These are phyloP conservation scores for Ophiocordyceps australis DNA, from an alignment of 2,329 filamentous ascomycete species.

Conservation along the genomic window DNA sequence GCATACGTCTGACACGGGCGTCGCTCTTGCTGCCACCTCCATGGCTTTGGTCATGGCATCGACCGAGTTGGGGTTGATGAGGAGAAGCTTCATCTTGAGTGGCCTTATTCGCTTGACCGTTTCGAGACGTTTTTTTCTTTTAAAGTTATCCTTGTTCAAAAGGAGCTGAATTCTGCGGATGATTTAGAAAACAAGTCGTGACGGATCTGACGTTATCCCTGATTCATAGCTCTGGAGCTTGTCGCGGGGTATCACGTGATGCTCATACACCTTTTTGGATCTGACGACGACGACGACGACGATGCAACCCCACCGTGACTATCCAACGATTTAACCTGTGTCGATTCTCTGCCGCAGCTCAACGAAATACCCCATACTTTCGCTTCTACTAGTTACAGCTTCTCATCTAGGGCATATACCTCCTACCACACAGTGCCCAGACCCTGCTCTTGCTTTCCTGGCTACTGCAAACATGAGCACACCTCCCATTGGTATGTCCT, in stretches of 20 bases:
- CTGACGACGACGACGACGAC: constrained; percentile 18
- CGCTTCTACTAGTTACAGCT: constrained; percentile 1
- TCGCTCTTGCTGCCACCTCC: constrained; percentile 8
- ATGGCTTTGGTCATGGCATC: constrained; percentile 52
- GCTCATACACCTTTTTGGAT: constrained; percentile 7
- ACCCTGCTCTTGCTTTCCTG: no score
- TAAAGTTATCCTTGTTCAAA: no score
- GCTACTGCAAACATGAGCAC: constrained; percentile 30
- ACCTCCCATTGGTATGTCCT: constrained; percentile 32
- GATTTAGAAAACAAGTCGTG: no score
- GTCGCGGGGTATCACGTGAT: constrained; percentile 20
- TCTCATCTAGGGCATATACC: neutral
- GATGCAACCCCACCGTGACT: no score
- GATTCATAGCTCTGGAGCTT: no score
- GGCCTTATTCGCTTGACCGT: no score
- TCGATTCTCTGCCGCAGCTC: constrained; percentile 4
- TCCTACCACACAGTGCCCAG: no score
- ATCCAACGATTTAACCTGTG: no score
- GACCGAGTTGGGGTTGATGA: constrained; percentile 70
- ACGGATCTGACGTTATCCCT: no score
- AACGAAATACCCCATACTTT: constrained; percentile 1
- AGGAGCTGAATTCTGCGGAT: no score
- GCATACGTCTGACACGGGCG: constrained; percentile 10
- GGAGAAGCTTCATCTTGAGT: constrained; percentile 31
- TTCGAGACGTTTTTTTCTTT: no score